Evolutionary conservation across 768 basidiomycete species (phyloP).

Genomic region (Collybiopsis confluens): DNA sequence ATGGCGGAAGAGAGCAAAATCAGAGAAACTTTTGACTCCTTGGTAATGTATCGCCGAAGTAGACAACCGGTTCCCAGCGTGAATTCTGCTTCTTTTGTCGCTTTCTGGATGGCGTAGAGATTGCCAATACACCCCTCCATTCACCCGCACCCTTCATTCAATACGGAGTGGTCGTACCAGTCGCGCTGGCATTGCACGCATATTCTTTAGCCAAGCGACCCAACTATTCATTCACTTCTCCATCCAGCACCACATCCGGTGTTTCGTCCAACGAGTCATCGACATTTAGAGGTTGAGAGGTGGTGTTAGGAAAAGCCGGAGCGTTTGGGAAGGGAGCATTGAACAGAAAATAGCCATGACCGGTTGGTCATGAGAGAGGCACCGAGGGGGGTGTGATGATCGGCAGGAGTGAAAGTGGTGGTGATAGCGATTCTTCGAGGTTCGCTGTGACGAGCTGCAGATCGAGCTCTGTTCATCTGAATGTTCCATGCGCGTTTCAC

Average conservation of each 20-base stretch:
- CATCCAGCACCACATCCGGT: slow-evolving; percentile 42
- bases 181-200: slow-evolving; percentile 29
- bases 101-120: slow-evolving; percentile 18
- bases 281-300: background rate
- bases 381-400: too few species aligned
- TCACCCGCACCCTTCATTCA: slow-evolving; percentile 47
- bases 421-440: too few species aligned
- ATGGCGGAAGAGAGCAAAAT: too few species aligned
- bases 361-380: too few species aligned
- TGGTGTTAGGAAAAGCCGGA: too few species aligned
- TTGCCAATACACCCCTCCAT: slow-evolving; percentile 69
- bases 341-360: too few species aligned
- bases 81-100: background rate
- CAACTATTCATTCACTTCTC: slow-evolving; percentile 42
- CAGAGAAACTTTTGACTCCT: slow-evolving; percentile 11
- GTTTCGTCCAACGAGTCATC: slow-evolving; percentile 14
- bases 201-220: slow-evolving; percentile 26
- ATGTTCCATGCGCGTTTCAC: background rate
- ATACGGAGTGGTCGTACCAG: slow-evolving; percentile 35
- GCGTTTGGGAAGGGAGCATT: too few species aligned
- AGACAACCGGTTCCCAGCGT: background rate
- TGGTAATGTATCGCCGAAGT: background rate
- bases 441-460: too few species aligned
- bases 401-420: too few species aligned
- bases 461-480: background rate